These are phyloP conservation scores for Datura wrightii DNA, from an alignment of 257 asterid species.

Conservation along the genomic window DNA sequence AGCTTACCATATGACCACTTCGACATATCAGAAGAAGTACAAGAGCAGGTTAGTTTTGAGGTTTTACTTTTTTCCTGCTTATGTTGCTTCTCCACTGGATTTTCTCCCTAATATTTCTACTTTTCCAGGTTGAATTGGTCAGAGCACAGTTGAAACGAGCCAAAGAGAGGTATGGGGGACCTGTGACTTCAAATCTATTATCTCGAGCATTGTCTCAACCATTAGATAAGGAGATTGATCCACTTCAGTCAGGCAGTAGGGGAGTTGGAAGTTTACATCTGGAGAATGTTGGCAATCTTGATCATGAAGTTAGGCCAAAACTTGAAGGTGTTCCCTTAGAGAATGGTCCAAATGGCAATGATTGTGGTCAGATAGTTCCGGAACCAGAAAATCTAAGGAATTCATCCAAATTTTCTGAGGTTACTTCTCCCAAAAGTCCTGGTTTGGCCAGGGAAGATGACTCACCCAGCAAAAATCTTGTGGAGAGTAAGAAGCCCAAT, in stretches of 20 bases:
- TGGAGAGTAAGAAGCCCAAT: conserved; percentile 74
- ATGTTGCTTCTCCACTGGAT: background rate
- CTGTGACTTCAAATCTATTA: conserved; percentile 62
- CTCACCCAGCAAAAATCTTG: conserved; percentile 43
- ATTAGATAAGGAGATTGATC: conserved; percentile 68
- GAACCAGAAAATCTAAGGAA: conserved; percentile 44
- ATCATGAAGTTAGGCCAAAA: conserved; percentile 58
- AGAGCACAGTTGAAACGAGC: conserved; percentile 87
- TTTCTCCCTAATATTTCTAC: conserved; percentile 21
- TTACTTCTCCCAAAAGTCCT: conserved; percentile 43
- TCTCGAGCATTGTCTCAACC: conserved; percentile 75
- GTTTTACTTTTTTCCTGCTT: conserved; percentile 31
- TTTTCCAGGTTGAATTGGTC: conserved; percentile 65
- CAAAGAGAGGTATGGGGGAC: conserved; percentile 81
- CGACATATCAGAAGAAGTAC: conserved; percentile 92
- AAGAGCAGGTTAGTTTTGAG: conserved; percentile 72
- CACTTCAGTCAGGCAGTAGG: conserved; percentile 55
- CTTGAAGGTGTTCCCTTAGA: conserved; percentile 42
- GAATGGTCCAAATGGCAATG: conserved; percentile 43
- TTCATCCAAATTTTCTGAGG: conserved; percentile 49
- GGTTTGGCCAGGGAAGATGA: conserved; percentile 44
- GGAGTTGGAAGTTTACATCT: conserved; percentile 53
- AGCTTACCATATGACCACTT: conserved; percentile 67
- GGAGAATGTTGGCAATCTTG: conserved; percentile 58
- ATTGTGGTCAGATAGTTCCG: conserved; percentile 41